phyloP scores from a whole-genome alignment of 2,329 filamentous ascomycete species.

The Aspergillus brunneoviolaceus region DNA sequence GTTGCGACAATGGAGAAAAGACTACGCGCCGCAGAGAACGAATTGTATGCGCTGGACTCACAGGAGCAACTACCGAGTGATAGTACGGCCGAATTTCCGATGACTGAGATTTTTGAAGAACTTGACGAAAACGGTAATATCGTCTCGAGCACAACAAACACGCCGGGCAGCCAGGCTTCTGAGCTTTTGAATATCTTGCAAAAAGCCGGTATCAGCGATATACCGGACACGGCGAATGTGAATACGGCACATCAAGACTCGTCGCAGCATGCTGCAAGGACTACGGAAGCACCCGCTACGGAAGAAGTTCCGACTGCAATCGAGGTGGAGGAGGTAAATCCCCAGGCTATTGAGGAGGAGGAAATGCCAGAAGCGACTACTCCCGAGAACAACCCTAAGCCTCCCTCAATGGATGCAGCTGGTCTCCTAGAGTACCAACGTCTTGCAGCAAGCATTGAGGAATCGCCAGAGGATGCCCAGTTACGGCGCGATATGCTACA shows the following conservation, averaged over 20 bases:
- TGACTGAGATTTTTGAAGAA: constrained; percentile 90
- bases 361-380: background rate
- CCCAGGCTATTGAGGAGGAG: background rate
- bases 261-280: constrained; percentile 11
- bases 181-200: constrained; percentile 70
- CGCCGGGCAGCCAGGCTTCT: constrained; percentile 65
- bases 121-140: constrained; percentile 89
- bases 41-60: constrained; percentile 63
- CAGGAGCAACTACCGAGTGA: constrained; percentile 61
- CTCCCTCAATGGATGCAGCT: constrained; percentile 18
- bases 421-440: constrained; percentile 24
- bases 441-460: constrained; percentile 68
- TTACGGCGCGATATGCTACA: constrained; percentile 85
- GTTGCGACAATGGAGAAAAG: constrained; percentile 72
- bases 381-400: constrained; percentile 11
- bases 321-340: constrained; percentile 6
- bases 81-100: constrained; percentile 66
- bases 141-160: constrained; percentile 64
- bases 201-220: constrained; percentile 69
- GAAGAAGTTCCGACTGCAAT: background rate
- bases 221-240: constrained; percentile 28
- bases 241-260: constrained; percentile 14
- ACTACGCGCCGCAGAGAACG: constrained; percentile 63
- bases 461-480: constrained; percentile 75
- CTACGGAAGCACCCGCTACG: background rate